Evolutionary conservation across 768 basidiomycete species (phyloP), one percentile per base, ranked within the genome.

Genomic region (Agrocybe pediades): DNA sequence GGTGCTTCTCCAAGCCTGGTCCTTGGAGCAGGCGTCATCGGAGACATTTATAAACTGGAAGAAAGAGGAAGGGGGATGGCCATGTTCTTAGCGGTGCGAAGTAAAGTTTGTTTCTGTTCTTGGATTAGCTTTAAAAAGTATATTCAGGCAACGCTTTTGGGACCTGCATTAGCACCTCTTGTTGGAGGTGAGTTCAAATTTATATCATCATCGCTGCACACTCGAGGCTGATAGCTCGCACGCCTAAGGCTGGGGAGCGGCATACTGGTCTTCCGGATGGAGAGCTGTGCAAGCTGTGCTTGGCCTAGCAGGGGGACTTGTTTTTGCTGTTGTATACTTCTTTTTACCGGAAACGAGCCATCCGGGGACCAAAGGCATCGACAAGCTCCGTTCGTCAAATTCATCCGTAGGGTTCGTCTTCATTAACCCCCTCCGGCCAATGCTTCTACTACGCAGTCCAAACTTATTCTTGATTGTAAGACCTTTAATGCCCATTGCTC

Each of bases 341-440:
- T 75, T 75, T 46, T 75, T 87, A 16, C 87, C 87, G 0, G 88
- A 90, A 60, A 89, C 87, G 2, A 81, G 78, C 46, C 83, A 86
- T 59, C 86, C 87, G 0, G 78, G 82, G 6, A 62, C 76, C 0
- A 71, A 77, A 33, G 81, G 84, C 0, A 70, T 86, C 1, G 85
- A 86, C 49, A 81, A 81, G 54, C 36, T 68, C 9, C 51, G 62
- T 20, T 36, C 43, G 13, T 23, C 39, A 2, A 59, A 53, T 27
- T 36, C 27, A 19, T 55, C 41, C 43, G 57, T 59, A 53, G 54
- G 60, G 17, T 70, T 75, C 46, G 70, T 82, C 0, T 78, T 79
- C 62, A 54, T 90, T 17, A 90, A 89, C 62, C 87, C 87, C 0
- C 70, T 90, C 27, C 59, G 64, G 6, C 76, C 81, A 25, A 61